Evolutionary conservation across 768 basidiomycete species (phyloP).

Genomic region (Boletus rubescentipes): DNA sequence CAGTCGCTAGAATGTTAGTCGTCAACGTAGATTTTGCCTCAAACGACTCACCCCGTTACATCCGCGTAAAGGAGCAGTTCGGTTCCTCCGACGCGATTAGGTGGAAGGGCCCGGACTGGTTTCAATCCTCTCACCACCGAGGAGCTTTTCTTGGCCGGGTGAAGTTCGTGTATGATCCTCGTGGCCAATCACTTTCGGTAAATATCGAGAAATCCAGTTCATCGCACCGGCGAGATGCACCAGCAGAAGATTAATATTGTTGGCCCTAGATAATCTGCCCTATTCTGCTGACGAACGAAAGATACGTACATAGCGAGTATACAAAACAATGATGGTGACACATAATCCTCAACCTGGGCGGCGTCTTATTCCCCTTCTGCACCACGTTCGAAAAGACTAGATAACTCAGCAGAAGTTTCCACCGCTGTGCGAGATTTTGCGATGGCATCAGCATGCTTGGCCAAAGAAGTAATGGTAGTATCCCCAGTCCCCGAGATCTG

Average conservation of each 20-base stretch:
- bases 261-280: neutral
- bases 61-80: too few relatives aligned
- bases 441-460: slow-evolving; percentile 17
- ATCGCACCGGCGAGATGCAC: neutral
- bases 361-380: neutral
- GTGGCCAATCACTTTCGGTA: too few relatives aligned
- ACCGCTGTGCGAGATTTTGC: slow-evolving; percentile 20
- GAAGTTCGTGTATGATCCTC: too few relatives aligned
- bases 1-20: too few relatives aligned
- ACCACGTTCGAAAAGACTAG: neutral
- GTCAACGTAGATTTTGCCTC: too few relatives aligned
- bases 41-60: too few relatives aligned
- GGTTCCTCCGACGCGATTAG: too few relatives aligned
- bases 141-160: too few relatives aligned
- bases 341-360: neutral
- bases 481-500: slow-evolving; percentile 18
- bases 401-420: slow-evolving; percentile 6
- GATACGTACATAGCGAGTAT: neutral
- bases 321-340: neutral
- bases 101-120: too few relatives aligned
- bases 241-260: neutral
- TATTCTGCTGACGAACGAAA: neutral
- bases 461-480: slow-evolving; percentile 22
- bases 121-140: too few relatives aligned
- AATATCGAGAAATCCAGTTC: too few relatives aligned